Percentiles rank a stretch among this genome's conserved stretches.
Evolutionary conservation across 179 eudicot genomes (phyloP).

Genomic region (Camellia oleifera): DNA sequence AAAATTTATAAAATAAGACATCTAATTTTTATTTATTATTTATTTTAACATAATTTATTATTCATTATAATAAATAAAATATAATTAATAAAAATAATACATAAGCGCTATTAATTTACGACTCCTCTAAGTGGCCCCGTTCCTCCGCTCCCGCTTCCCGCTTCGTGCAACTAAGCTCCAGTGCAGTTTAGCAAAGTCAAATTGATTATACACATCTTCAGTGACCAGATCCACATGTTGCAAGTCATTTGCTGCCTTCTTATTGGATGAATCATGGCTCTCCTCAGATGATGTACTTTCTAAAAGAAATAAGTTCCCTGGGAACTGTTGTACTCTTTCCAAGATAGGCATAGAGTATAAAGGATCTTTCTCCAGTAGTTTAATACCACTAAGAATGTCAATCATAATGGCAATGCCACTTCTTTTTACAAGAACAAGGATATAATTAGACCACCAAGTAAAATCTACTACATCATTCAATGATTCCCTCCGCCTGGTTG

Average conservation of each 20-base stretch:
- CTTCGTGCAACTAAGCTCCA: constrained; percentile 4
- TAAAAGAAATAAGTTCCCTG: constrained; percentile 64
- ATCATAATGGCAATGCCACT: constrained; percentile 56
- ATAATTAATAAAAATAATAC: too few relatives aligned
- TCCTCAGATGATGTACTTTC: constrained; percentile 50
- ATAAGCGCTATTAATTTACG: too few relatives aligned
- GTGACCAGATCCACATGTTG: constrained; percentile 33
- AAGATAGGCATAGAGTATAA: constrained; percentile 61
- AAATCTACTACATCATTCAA: constrained; percentile 63
- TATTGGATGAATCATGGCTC: constrained; percentile 26
- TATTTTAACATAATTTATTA: too few relatives aligned
- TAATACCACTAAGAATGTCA: constrained; percentile 42
- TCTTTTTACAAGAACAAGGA: constrained; percentile 57
- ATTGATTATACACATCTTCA: constrained; percentile 34
- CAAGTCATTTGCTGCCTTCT: constrained; percentile 28
- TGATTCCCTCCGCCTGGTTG: constrained; percentile 28
- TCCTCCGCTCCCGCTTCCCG: too few relatives aligned
- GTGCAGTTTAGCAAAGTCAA: constrained; percentile 35
- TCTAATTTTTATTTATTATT: too few relatives aligned
- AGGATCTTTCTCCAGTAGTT: constrained; percentile 42
- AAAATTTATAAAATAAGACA: too few relatives aligned
- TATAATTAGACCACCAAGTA: constrained; percentile 89
- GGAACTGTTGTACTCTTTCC: constrained; percentile 44
- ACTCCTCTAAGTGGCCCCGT: too few relatives aligned
- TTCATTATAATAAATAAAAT: too few relatives aligned